Evolutionary conservation across 306 rosid species (phyloP).

Genomic region (Vigna nakashimae): DNA sequence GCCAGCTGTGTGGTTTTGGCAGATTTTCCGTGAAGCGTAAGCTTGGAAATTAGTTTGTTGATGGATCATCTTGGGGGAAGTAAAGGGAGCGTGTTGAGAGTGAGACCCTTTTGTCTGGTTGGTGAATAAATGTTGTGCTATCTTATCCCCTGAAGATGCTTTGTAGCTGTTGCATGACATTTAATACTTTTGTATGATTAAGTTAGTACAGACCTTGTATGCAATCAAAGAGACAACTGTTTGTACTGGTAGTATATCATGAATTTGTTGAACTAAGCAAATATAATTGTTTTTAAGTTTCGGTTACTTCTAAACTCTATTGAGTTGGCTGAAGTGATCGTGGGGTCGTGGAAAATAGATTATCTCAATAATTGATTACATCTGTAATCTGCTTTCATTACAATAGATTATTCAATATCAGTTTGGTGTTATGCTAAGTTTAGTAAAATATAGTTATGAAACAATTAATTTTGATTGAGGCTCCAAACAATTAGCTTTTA

Average conservation of each 20-base stretch:
- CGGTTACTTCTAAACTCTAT: slow-evolving; percentile 12
- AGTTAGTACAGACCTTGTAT: slow-evolving; percentile 34
- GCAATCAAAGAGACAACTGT: slow-evolving; percentile 48
- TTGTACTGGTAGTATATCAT: slow-evolving; percentile 43
- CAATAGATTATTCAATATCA: no score
- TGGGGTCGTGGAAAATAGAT: no score
- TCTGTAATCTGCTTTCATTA: no score
- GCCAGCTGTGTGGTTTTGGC: slow-evolving; percentile 67
- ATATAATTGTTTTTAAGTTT: not conserved
- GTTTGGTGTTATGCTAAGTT: no score
- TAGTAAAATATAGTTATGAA: no score
- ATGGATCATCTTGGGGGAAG: slow-evolving; percentile 40
- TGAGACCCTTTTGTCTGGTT: slow-evolving; percentile 39
- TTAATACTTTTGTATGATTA: slow-evolving; percentile 48
- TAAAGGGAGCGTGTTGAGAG: slow-evolving; percentile 49
- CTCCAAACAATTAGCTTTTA: no score
- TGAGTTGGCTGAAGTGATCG: not conserved
- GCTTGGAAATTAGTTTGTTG: slow-evolving; percentile 72
- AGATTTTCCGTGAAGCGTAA: slow-evolving; percentile 93
- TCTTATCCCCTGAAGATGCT: slow-evolving; percentile 48
- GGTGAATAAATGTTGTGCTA: slow-evolving; percentile 63
- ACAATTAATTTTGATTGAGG: no score
- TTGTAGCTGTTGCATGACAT: slow-evolving; percentile 58
- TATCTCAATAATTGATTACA: no score
- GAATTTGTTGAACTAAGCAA: slow-evolving; percentile 30